Base-by-base conservation (phyloP, 257 asterid species). In the Leonotis leonurus region DNA sequence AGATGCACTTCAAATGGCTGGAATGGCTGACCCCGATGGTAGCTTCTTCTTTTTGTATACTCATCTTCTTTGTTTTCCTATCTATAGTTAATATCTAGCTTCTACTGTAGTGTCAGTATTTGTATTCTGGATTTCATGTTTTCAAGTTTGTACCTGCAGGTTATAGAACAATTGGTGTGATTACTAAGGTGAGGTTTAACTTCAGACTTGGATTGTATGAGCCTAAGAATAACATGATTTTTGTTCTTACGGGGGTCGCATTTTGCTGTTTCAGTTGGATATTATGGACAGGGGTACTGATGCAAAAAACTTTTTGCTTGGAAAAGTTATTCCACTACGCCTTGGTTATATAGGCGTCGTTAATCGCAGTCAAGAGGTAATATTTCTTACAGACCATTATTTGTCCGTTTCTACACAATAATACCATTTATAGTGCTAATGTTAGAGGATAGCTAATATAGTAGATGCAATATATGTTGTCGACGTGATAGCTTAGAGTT, bases 1-100 rank as follows among this genome's bases (percentile, higher is more conserved):
- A 37, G 99, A 93, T 75, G 99, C 99, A 63, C 97, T 93, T 67
- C 99, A 93, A 76, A 93, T 93, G 86, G 96, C 99, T 60, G 95
- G 97, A 76, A 85, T 78, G 77, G 99, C 97, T 39, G 99, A 93
- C 74, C 97, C 97, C 40, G 97, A 85, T 74, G 99, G 99, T 88
- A 72, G 51, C 63, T 65, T 78, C 46, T 64, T 58, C 68, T 24
- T 36, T 43, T 46, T 27, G 12, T 49, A 9, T 26, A 56, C n/a
- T n/a, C n/a, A n/a, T n/a, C n/a, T n/a, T n/a, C n/a, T n/a, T n/a
- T n/a, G n/a, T n/a, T n/a, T 10, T 63, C 44, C 22, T 57, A 5
- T 52, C 2, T 21, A n/a, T 13, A 45, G 37, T 36, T 29, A 53
- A 35, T 54, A 49, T 56, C 8, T n/a, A n/a, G n/a, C n/a, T n/a